A percentile compares a stretch with the other conserved stretches of the same genome.
Conservation (phyloP, 164 flowering plant species). For the Dillenia turbinata region DNA sequence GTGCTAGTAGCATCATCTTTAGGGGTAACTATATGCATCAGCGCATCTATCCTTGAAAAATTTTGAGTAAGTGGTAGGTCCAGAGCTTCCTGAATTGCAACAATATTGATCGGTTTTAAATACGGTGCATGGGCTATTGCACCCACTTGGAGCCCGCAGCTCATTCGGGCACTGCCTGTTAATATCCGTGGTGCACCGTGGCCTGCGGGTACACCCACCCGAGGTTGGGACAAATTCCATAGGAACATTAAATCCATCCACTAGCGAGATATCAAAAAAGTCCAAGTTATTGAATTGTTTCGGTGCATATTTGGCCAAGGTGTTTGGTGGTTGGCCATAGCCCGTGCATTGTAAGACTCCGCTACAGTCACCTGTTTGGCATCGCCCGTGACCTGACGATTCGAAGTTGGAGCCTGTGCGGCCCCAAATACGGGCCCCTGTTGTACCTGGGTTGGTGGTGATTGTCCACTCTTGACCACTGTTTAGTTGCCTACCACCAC, state of each 20-base stretch:
- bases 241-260: constrained; percentile 35
- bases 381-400: constrained; percentile 19
- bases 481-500: constrained; percentile 24
- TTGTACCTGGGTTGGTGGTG: constrained; percentile 16
- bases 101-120: constrained; percentile 48
- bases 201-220: constrained; percentile 11
- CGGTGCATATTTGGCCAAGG: constrained; percentile 29
- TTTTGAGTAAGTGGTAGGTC: constrained; percentile 34
- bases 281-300: constrained; percentile 25
- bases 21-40: constrained; percentile 55
- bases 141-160: constrained; percentile 33
- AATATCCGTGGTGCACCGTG: constrained; percentile 12
- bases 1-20: constrained; percentile 49
- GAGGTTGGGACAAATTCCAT: constrained; percentile 21
- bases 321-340: constrained; percentile 27
- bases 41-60: constrained; percentile 52
- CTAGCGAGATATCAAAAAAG: constrained; percentile 28
- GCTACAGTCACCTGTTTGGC: constrained; percentile 36
- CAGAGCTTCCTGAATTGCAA: constrained; percentile 32
- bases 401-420: constrained; percentile 29
- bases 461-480: constrained; percentile 14
- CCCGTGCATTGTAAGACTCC: constrained; percentile 17
- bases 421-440: constrained; percentile 29
- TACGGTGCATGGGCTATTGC: constrained; percentile 55
- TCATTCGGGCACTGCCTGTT: no score